Percentiles rank a stretch among this genome's conserved stretches.
These are phyloP conservation scores for Coriaria nepalensis DNA, from an alignment of 306 rosid genomes.

Conservation along the genomic window DNA sequence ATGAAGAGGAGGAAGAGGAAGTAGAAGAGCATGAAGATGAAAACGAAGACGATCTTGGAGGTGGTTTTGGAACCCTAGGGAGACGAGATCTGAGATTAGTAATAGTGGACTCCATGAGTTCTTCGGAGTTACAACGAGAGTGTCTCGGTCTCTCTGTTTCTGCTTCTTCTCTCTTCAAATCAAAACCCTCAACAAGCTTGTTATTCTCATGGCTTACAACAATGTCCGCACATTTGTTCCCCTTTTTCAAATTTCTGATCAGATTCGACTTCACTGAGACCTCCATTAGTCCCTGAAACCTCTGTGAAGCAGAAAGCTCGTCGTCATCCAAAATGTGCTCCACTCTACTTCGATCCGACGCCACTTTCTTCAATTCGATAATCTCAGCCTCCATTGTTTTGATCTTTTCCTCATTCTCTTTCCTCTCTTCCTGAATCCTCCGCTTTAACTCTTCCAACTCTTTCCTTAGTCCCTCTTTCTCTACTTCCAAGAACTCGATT, in stretches of 20 bases:
- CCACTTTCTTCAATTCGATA: constrained; percentile 45
- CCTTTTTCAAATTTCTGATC: constrained; percentile 46
- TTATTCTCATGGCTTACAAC: constrained; percentile 23
- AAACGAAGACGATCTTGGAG: constrained; percentile 49
- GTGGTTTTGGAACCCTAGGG: constrained; percentile 94
- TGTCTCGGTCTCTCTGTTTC: constrained; percentile 48
- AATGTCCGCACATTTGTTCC: constrained; percentile 17
- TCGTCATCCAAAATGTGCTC: constrained; percentile 21
- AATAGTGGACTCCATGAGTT: constrained; percentile 43
- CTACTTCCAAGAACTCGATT: constrained; percentile 32
- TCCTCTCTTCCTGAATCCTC: constrained; percentile 30
- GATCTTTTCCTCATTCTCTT: constrained; percentile 23
- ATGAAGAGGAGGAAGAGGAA: constrained; percentile 21
- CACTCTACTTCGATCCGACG: constrained; percentile 20
- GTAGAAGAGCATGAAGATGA: constrained; percentile 22
- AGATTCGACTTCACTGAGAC: constrained; percentile 38
- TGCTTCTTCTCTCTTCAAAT: constrained; percentile 38
- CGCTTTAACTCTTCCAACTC: constrained; percentile 30
- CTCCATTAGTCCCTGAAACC: constrained; percentile 51
- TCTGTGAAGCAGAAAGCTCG: constrained; percentile 55
- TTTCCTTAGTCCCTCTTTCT: constrained; percentile 32
- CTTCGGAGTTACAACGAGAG: constrained; percentile 74
- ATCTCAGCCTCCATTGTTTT: constrained; percentile 54
- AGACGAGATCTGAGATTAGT: constrained; percentile 45
- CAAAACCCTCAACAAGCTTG: constrained; percentile 22